Base-by-base conservation (phyloP, 78 protist genomes). In the Dictyostelium discoideum region DNA sequence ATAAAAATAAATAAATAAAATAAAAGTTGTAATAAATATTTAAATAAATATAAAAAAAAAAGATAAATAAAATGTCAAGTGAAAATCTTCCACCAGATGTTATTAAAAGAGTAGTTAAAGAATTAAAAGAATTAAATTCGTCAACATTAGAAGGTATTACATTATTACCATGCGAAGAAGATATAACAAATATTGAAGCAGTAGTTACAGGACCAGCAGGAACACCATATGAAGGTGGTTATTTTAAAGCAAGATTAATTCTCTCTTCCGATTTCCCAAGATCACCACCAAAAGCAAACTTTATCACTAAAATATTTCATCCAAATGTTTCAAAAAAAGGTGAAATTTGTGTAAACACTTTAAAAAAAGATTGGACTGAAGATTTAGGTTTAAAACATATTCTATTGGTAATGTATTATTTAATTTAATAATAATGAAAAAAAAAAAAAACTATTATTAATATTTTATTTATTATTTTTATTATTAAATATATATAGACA, bases 201-300 rank as follows among this genome's bases (percentile, higher is more conserved):
- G 92, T 82, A 16, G 95, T 99, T 24, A 22, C 22, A 0, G 99
- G 99, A 0, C 99, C 99, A 97, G 99, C 26, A 3, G 98, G 97
- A 40, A 99, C 99, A 8, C 99, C 99, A n/a, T 99, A 92, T 73
- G 98, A 98, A 80, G 99, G 99, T 1, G 99, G 99, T 32, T 29
- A 67, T 37, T 99, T 98, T 73, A 24, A 60, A 48, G 92, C 99
- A 65, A 46, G 46, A 87, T 97, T 99, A n/a, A 63, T 18, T 5
- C 73, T 99, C 32, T 87, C 96, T 5, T 14, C 77, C 0, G 99
- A 98, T 9, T 99, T 96, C 37, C 99, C 99, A 0, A 1, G 32
- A 3, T 92, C 97, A 29, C 99, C 99, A 1, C 99, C 99, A 4
- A 98, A 98, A 77, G 99, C 99, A 92, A 81, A 57, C 26, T 99